Percentiles rank a stretch among this genome's conserved stretches.
These are phyloP conservation scores for Fusarium pseudonygamai DNA, from an alignment of 2,329 filamentous ascomycete genomes.

Conservation along the genomic window DNA sequence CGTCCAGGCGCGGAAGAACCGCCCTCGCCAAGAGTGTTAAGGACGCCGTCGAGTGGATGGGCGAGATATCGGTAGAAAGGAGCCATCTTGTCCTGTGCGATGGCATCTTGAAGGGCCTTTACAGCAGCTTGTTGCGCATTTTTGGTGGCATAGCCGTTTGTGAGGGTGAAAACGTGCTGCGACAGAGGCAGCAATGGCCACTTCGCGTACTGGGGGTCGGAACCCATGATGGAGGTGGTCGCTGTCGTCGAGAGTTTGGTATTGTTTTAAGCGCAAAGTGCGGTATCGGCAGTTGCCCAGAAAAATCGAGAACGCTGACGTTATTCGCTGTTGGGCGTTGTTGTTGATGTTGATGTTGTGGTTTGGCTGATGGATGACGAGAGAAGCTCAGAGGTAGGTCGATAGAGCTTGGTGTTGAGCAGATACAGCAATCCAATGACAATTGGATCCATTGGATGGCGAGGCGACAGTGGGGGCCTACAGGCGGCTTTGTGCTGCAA, in stretches of 20 bases:
- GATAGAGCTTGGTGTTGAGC: slow-evolving; percentile 34
- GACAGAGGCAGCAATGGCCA: slow-evolving; percentile 83
- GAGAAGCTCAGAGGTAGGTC: slow-evolving; percentile 36
- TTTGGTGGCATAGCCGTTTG: slow-evolving; percentile 77
- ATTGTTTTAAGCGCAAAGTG: slow-evolving; percentile 1
- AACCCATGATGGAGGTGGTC: slow-evolving; percentile 67
- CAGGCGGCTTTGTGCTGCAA: slow-evolving; percentile 36
- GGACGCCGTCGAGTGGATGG: slow-evolving; percentile 81
- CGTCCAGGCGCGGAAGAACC: slow-evolving; percentile 61
- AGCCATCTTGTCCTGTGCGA: slow-evolving; percentile 85
- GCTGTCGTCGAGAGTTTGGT: slow-evolving; percentile 44
- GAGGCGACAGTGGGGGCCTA: slow-evolving; percentile 31
- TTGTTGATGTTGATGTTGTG: slow-evolving; percentile 11
- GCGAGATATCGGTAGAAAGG: slow-evolving; percentile 86
- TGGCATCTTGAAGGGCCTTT: slow-evolving; percentile 82
- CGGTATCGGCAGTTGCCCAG: background rate
- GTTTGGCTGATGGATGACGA: slow-evolving; percentile 40
- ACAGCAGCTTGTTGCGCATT: slow-evolving; percentile 74
- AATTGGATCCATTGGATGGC: slow-evolving; percentile 35
- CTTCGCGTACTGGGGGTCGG: slow-evolving; percentile 86
- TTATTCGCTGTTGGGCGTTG: slow-evolving; percentile 2
- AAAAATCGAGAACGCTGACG: background rate
- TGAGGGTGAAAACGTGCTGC: slow-evolving; percentile 88
- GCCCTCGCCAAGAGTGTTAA: slow-evolving; percentile 79
- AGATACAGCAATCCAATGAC: slow-evolving; percentile 19